These are phyloP conservation scores for Wickerhamomyces xylosicus DNA, from an alignment of 805 yeast genomes.

Conservation along the genomic window DNA sequence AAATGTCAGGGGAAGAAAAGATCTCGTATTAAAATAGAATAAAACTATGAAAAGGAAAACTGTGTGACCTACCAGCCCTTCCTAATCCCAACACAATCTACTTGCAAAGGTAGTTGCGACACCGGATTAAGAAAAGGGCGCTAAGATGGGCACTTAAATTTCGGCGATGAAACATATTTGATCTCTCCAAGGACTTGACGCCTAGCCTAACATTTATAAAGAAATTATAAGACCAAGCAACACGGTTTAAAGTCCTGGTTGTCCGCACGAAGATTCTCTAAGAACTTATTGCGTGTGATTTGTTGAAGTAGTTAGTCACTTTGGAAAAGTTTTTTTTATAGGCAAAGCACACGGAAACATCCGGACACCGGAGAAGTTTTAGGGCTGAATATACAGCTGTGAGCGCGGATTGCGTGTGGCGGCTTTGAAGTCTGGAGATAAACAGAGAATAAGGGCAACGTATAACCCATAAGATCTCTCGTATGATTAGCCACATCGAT, in stretches of 20 bases:
- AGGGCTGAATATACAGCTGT: neutral
- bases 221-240: slow-evolving; percentile 35
- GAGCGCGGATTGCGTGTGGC: neutral
- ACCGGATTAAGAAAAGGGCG: slow-evolving; percentile 41
- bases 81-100: slow-evolving; percentile 25
- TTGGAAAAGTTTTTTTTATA: neutral
- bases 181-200: slow-evolving; percentile 71
- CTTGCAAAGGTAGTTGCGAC: slow-evolving; percentile 28
- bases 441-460: neutral
- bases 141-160: slow-evolving; percentile 44
- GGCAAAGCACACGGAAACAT: neutral
- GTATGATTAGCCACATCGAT: no score
- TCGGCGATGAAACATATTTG: slow-evolving; percentile 20
- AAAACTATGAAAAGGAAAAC: slow-evolving; percentile 9
- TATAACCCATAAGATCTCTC: no score
- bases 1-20: neutral
- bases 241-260: slow-evolving; percentile 70
- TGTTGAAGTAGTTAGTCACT: neutral
- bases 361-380: neutral
- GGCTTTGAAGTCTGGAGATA: neutral
- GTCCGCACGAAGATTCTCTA: slow-evolving; percentile 42
- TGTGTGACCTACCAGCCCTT: slow-evolving; percentile 71
- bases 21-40: neutral
- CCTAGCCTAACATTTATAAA: slow-evolving; percentile 32
- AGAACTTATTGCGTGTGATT: neutral